Conservation (phyloP, 208 protist species). For the Pavlovales sp. region DNA sequence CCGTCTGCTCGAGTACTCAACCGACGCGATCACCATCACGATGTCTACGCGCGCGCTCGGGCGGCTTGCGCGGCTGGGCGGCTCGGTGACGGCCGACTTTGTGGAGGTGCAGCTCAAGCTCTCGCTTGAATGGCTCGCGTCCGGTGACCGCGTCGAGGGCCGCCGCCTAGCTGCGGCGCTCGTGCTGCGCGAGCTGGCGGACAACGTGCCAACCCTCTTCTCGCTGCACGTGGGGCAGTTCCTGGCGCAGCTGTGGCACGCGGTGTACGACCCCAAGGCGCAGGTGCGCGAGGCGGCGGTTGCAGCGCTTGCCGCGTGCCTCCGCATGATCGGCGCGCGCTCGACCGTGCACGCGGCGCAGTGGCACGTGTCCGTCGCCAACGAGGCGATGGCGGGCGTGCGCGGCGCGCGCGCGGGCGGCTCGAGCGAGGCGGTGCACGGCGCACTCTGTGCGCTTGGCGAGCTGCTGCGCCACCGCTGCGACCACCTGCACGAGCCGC, state of each 20-base stretch:
- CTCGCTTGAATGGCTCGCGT: slow-evolving; percentile 65
- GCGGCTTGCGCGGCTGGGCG: slow-evolving; percentile 60
- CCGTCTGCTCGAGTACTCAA: slow-evolving; percentile 52
- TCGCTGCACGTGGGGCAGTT: slow-evolving; percentile 65
- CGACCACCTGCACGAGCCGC: neutral
- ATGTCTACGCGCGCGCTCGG: slow-evolving; percentile 44
- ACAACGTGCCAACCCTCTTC: slow-evolving; percentile 71
- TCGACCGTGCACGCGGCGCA: neutral
- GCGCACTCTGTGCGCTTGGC: neutral
- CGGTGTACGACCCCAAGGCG: slow-evolving; percentile 59
- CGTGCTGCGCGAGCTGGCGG: slow-evolving; percentile 58
- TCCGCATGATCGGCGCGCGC: neutral
- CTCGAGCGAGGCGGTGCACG: neutral
- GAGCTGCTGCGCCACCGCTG: neutral
- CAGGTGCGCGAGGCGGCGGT: neutral
- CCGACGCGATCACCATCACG: slow-evolving; percentile 58
- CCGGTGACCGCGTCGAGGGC: neutral
- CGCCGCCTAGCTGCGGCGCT: neutral
- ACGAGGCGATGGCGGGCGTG: neutral
- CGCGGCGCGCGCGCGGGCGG: too few species aligned
- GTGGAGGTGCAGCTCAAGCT: slow-evolving; percentile 70
- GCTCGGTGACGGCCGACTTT: slow-evolving; percentile 69
- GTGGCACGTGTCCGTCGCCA: neutral
- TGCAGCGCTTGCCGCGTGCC: neutral
- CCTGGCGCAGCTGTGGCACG: slow-evolving; percentile 64